Evolutionary conservation across 1,139 yeast genomes (phyloP), one percentile per base, ranked within the genome.

Genomic region (Tardiomyces depauwii): DNA sequence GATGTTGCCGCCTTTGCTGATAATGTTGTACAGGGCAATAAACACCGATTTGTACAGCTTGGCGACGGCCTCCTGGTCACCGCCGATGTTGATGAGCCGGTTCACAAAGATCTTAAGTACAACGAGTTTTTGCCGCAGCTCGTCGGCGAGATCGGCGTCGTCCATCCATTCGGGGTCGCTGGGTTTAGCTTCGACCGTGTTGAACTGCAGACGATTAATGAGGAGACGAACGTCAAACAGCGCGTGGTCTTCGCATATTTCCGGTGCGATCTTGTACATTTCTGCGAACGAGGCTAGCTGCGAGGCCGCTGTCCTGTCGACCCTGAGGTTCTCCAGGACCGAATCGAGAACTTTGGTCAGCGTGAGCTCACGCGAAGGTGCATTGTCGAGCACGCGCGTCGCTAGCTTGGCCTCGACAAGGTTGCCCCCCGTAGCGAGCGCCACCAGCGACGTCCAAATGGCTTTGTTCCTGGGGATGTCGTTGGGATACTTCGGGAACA

Each of bases 1-100:
- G 25, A 88, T 73, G 57, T 88, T 96, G n/a, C 96, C 96, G 43
- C 84, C 83, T 59, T 82, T 82, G 2, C 80, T 77, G 43, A 88
- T 76, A 32, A 84, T 67, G 1, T 89, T 77, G 40, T 76, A 69
- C 41, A 87, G 69, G 21, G 48, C 41, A 39, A 86, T 84, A 50
- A 86, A 63, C 0, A 84, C 78, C 9, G 89, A 87, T 46, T 72
- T 76, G 0, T 83, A 78, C 50, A 65, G 68, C 16, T 61, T 51
- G 53, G 66, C 50, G 28, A 63, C 66, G 47, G 59, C 57, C 45
- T 56, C 63, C 4, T 63, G 62, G 2, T 63, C 68, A 7, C 69
- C 72, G 13, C 73, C 61, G 0, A 51, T 46, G 7, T 81, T 71
- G 47, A 73, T 71, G 33, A 86, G 61, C 58, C 87, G 72, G 58